Evolutionary conservation across 805 yeast species (phyloP), one percentile per base, ranked within the genome.

Genomic region (Dipodascus albidus): DNA sequence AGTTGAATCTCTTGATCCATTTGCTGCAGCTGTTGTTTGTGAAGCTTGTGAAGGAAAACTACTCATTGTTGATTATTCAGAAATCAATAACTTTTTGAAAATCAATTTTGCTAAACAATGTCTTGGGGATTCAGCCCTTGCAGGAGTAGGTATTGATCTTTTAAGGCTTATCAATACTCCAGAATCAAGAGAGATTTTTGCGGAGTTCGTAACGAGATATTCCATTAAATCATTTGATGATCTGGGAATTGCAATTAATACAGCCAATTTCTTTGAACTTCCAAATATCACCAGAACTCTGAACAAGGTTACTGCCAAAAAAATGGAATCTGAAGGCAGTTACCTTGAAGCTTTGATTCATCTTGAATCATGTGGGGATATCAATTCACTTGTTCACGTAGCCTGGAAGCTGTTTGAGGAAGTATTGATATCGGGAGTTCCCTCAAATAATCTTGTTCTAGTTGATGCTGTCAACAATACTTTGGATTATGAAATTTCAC

Each of bases 321-420:
- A 53, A 44, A 50, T 52, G 23, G 21, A 55, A 9, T n/a, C 47
- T 19, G 22, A 53, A 19, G 50, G 51, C 19, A 33, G 50, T 31
- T 58, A 57, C 49, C 42, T 57, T 17, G 59, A 58, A 48, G 70
- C 68, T 2, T 49, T 66, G 15, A 53, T 54, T 9, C 57, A 54
- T 51, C 55, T 67, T n/a, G 61, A 57, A 49, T 49, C 31, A 23
- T 55, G 58, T 8, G 56, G 55, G 19, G 61, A 62, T 48, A 33
- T 51, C 20, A 47, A 51, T 19, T 60, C 60, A 9, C 50, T 66
- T 2, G 55, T 60, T 20, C 51, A 48, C 21, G 53, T 56, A 3
- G 53, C 55, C 21, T 66, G 69, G 69, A 31, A 52, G 15, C 50
- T 66, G 44, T 58, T 66, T 21, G 66, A 66, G 49, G 27, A 53